phyloP scores from a whole-genome alignment of 768 basidiomycete species.

The Lentinus brumalis region DNA sequence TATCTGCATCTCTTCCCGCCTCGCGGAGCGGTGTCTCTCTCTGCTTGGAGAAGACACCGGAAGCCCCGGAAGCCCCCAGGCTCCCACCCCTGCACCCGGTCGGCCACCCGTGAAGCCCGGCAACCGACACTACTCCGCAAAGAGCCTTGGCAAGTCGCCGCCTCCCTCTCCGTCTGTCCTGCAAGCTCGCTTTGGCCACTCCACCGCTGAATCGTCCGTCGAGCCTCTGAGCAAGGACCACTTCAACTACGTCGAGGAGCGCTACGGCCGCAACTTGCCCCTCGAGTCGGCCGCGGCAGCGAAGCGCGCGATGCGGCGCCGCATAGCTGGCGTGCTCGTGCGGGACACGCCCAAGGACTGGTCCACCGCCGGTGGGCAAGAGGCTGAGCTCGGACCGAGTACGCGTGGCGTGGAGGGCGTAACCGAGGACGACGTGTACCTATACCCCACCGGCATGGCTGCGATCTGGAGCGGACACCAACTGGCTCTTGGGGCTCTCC shows the following conservation, averaged over 20 bases:
- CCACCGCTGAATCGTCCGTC: background rate
- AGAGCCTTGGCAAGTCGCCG: constrained; percentile 25
- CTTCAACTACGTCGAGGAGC: constrained; percentile 83
- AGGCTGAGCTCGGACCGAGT: constrained; percentile 59
- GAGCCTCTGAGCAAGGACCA: constrained; percentile 68
- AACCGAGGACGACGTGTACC: constrained; percentile 84
- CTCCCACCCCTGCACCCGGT: constrained; percentile 14
- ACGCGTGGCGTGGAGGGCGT: constrained; percentile 69
- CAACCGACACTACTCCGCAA: constrained; percentile 63
- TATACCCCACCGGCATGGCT: constrained; percentile 88
- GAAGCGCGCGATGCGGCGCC: constrained; percentile 82
- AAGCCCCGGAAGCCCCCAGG: constrained; percentile 3
- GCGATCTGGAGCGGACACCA: constrained; percentile 94
- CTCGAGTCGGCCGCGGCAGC: constrained; percentile 71
- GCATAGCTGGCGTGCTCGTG: constrained; percentile 85
- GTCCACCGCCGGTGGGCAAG: constrained; percentile 45
- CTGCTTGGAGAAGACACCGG: constrained; percentile 50
- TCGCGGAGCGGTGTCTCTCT: constrained; percentile 80
- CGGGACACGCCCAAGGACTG: constrained; percentile 52
- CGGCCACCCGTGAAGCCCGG: constrained; percentile 44
- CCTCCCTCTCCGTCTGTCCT: background rate
- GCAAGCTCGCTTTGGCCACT: constrained; percentile 11
- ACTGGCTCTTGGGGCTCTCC: constrained; percentile 54
- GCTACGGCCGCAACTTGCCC: constrained; percentile 91
- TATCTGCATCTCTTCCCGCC: constrained; percentile 83